These are phyloP conservation scores for Penicillium fimorum DNA, from an alignment of 495 filamentous ascomycete genomes.

Conservation along the genomic window DNA sequence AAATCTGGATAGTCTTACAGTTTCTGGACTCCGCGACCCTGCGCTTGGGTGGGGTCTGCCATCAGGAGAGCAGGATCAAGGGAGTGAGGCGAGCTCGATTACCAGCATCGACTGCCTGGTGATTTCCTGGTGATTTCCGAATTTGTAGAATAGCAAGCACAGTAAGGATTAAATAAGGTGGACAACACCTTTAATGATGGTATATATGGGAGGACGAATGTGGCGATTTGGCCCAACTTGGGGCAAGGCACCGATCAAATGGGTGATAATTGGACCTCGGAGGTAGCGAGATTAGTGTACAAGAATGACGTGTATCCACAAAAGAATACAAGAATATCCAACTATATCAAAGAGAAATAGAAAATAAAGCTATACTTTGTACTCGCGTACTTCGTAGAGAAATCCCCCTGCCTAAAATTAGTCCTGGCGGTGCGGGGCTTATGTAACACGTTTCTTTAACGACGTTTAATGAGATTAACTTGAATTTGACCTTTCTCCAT, in stretches of 20 bases:
- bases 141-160: background rate
- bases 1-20: conserved; percentile 20
- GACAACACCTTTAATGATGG: background rate
- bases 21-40: conserved; percentile 27
- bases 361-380: too few species aligned
- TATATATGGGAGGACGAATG: conserved; percentile 10
- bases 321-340: background rate
- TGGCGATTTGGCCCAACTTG: conserved; percentile 18
- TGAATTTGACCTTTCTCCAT: background rate
- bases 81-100: conserved; percentile 8
- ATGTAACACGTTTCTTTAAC: conserved; percentile 15
- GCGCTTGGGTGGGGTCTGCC: conserved; percentile 25
- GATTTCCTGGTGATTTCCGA: conserved; percentile 9
- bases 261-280: conserved; percentile 6
- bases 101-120: conserved; percentile 22
- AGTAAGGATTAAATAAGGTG: background rate
- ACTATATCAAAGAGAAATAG: background rate
- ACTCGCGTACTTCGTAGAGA: too few species aligned
- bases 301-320: conserved; percentile 26
- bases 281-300: conserved; percentile 24
- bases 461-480: background rate
- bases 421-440: conserved; percentile 21
- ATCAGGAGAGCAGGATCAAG: conserved; percentile 16
- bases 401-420: conserved; percentile 16
- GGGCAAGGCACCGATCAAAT: conserved; percentile 25